phyloP scores from a whole-genome alignment of 2,329 filamentous ascomycete genomes.

The Fusarium falciforme region DNA sequence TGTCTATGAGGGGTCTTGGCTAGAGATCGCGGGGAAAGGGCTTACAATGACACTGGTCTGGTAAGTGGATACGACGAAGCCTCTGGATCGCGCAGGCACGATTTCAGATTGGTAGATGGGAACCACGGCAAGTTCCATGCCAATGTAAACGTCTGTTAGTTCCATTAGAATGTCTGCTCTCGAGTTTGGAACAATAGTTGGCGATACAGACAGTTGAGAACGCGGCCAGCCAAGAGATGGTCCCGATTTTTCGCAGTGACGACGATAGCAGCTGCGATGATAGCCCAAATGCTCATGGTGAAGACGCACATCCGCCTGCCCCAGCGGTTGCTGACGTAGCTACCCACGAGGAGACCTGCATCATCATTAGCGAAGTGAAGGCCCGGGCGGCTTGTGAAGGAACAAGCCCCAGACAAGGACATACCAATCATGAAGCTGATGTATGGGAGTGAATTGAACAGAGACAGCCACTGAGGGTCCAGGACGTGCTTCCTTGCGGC shows the following conservation, averaged over 20 bases:
- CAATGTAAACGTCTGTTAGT: constrained; percentile 45
- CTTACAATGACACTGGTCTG: constrained; percentile 17
- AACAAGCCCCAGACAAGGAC: background rate
- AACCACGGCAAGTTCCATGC: constrained; percentile 52
- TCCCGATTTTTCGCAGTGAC: constrained; percentile 44
- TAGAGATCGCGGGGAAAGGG: background rate
- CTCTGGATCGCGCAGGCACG: constrained; percentile 42
- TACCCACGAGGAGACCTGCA: constrained; percentile 31
- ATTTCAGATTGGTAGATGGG: constrained; percentile 50
- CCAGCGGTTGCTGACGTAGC: constrained; percentile 45
- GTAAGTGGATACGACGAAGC: constrained; percentile 40
- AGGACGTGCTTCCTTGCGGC: background rate
- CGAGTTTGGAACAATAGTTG: background rate
- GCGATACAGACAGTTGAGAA: constrained; percentile 39
- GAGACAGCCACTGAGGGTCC: background rate
- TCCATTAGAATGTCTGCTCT: too few relatives aligned
- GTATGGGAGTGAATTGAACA: background rate
- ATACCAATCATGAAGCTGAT: background rate
- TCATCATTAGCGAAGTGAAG: background rate
- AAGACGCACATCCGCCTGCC: constrained; percentile 51
- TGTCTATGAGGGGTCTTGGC: background rate
- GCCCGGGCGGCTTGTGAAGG: too few relatives aligned
- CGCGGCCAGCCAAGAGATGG: constrained; percentile 50
- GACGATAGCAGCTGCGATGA: constrained; percentile 46
- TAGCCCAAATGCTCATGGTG: constrained; percentile 49